Evolutionary conservation across 2,329 filamentous ascomycete species (phyloP), one percentile per base, ranked within the genome.

Genomic region (Verticillium nubilum): DNA sequence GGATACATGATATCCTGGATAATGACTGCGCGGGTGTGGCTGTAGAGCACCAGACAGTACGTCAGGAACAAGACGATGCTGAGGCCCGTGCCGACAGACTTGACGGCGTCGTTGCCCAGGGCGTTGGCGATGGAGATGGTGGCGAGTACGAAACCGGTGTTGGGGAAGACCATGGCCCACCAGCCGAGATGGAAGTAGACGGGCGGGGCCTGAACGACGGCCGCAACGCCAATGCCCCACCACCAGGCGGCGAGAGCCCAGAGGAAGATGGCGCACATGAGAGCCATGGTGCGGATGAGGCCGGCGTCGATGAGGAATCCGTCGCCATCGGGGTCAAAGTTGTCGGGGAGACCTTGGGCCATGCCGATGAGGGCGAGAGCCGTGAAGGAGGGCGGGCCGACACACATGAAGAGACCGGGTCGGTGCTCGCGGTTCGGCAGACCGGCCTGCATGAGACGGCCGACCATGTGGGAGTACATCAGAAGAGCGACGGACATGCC

Each of bases 401-500:
- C 88, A 61, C 86, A 87, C 76, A 92, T 90, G 76, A 90, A 91
- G 69, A 92, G 82, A 0, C 84, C 88, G 0, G 88, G 86, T 56
- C 88, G 78, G 62, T 88, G 85, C 66, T 89, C 85, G 7, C 83
- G 78, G 63, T 77, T 72, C 0, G 88, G 88, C 17, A 90, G 79
- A 1, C 88, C 80, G 1, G 80, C 78, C 64, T 85, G 81, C 84
- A 91, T 88, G n/a, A 91, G 77, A 5, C 89, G 82, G 50, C 85
- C 86, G 59, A 91, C 83, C 78, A 89, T 90, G 69, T 88, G 84
- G 0, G 87, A 79, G 67, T 90, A 90, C 86, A 91, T 90, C 73
- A 90, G 80, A 58, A 87, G 78, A 3, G 86, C 82, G n/a, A 91
- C 81, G 12, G 82, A 82, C 60, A 90, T 82, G 2, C 89, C 89